phyloP scores from a whole-genome alignment of 768 basidiomycete species.

The Xerocomus brunneocitrinus region DNA sequence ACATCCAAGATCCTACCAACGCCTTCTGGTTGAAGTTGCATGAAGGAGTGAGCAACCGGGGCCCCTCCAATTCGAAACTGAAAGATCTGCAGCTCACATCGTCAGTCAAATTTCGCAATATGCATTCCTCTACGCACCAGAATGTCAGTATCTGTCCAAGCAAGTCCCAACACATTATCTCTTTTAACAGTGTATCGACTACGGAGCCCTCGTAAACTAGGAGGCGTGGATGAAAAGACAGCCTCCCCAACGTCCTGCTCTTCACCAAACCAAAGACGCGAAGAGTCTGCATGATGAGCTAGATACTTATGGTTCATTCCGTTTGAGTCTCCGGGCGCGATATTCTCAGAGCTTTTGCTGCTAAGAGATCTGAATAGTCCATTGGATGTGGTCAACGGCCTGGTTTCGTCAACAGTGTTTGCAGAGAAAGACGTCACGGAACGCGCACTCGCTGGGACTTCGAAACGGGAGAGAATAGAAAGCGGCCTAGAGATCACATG shows the following conservation, averaged over 20 bases:
- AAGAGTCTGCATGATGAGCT: slow-evolving; percentile 22
- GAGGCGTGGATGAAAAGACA: slow-evolving; percentile 13
- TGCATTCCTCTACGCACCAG: slow-evolving; percentile 12
- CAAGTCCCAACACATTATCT: slow-evolving; percentile 36
- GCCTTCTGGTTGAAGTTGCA: slow-evolving; percentile 16
- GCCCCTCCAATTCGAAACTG: slow-evolving; percentile 11
- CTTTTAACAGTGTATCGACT: slow-evolving; percentile 18
- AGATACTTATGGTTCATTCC: slow-evolving; percentile 24
- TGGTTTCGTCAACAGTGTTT: slow-evolving; percentile 22
- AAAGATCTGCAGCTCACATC: slow-evolving; percentile 12
- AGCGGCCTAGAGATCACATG: slow-evolving; percentile 44
- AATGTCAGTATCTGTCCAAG: slow-evolving; percentile 43
- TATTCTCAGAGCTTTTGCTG: slow-evolving; percentile 45
- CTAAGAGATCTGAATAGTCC: slow-evolving; percentile 54
- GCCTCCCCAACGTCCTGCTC: slow-evolving; percentile 18
- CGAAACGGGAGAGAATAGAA: slow-evolving; percentile 26
- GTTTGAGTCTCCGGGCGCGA: slow-evolving; percentile 22
- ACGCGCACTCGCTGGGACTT: slow-evolving; percentile 8
- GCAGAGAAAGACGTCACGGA: slow-evolving; percentile 16
- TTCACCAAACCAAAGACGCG: slow-evolving; percentile 24
- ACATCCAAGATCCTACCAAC: slow-evolving; percentile 19
- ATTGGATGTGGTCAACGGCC: slow-evolving; percentile 50
- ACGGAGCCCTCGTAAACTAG: slow-evolving; percentile 14
- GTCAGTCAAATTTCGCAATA: neutral
- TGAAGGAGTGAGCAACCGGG: neutral